These are phyloP conservation scores for Botrytis fragariae DNA, from an alignment of 2,329 filamentous ascomycete species.

Conservation along the genomic window DNA sequence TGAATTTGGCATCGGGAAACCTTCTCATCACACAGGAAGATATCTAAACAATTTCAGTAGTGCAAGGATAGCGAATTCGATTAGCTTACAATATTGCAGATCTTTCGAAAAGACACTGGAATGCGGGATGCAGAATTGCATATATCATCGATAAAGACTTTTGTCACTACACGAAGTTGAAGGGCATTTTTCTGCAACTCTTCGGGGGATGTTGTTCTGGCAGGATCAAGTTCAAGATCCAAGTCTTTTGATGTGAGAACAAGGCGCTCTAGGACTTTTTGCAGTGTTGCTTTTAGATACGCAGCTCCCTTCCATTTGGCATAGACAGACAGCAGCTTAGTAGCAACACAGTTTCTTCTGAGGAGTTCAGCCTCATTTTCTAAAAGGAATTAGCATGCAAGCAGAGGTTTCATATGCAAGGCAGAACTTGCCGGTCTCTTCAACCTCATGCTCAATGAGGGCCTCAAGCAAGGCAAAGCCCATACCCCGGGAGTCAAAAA, in stretches of 20 bases:
- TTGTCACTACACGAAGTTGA: conserved; percentile 64
- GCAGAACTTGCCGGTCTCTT: conserved; percentile 55
- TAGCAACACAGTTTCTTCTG: conserved; percentile 67
- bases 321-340: conserved; percentile 69
- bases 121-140: conserved; percentile 61
- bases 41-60: conserved; percentile 45
- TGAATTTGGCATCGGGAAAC: conserved; percentile 70
- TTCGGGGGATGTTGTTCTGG: conserved; percentile 57
- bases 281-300: conserved; percentile 62
- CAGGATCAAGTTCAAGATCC: conserved; percentile 65
- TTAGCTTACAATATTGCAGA: conserved; percentile 60
- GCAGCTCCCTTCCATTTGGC: conserved; percentile 67
- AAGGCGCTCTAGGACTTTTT: conserved; percentile 64
- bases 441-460: conserved; percentile 66
- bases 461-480: conserved; percentile 63
- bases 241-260: conserved; percentile 66
- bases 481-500: conserved; percentile 65
- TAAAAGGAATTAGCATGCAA: conserved; percentile 28
- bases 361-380: conserved; percentile 68
- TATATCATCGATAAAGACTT: conserved; percentile 70
- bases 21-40: conserved; percentile 60
- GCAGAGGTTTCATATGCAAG: not conserved
- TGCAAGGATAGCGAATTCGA: not conserved
- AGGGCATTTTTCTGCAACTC: conserved; percentile 65
- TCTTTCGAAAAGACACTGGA: conserved; percentile 62